Conservation (phyloP, 106 monocot species). For the Gastrodia elata region DNA sequence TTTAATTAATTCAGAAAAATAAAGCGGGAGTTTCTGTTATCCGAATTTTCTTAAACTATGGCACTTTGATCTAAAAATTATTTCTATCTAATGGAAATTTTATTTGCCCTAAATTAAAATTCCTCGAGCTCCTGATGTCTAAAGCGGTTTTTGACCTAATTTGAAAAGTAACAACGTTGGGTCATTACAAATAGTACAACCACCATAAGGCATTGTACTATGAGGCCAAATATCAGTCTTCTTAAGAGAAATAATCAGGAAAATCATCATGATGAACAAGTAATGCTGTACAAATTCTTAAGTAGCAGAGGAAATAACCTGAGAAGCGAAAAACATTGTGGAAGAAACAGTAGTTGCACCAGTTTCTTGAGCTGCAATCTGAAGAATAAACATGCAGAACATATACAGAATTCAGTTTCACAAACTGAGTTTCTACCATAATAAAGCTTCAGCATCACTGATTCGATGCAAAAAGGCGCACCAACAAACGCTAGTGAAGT, state of each 20-base stretch:
- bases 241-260: background rate
- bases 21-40: too few species aligned
- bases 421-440: background rate
- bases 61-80: too few species aligned
- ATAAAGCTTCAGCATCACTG: background rate
- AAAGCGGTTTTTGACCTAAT: too few species aligned
- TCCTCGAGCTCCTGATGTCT: too few species aligned
- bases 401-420: background rate
- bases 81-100: too few species aligned
- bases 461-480: background rate
- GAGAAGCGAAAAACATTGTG: slow-evolving; percentile 92
- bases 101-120: too few species aligned
- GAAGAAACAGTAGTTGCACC: slow-evolving; percentile 99
- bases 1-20: too few species aligned
- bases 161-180: background rate
- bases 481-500: background rate
- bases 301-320: slow-evolving; percentile 27
- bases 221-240: background rate
- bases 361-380: slow-evolving; percentile 73
- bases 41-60: too few species aligned
- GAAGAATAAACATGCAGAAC: slow-evolving; percentile 5
- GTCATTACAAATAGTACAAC: background rate
- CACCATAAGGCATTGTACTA: background rate
- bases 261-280: background rate
- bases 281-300: background rate